Conservation (phyloP, 2,329 filamentous ascomycete genomes). For the Orbilia ellipsospora region DNA sequence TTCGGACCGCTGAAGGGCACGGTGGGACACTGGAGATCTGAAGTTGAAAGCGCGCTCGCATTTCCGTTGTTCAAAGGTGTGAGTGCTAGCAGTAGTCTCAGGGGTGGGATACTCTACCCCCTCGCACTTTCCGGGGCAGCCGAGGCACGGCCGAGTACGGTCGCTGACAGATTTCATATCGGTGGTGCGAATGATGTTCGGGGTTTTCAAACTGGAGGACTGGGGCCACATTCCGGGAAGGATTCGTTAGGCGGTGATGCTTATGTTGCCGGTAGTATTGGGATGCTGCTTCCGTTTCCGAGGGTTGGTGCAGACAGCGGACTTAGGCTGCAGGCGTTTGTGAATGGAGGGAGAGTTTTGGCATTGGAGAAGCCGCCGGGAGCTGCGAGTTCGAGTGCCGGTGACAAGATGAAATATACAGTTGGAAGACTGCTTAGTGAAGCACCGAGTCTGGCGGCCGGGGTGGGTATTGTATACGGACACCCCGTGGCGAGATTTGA, state of each 20-base stretch:
- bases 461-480: conserved; percentile 91
- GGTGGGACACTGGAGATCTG: conserved; percentile 93
- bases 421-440: conserved; percentile 77
- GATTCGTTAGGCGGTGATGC: conserved; percentile 92
- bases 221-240: conserved; percentile 85
- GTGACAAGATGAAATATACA: conserved; percentile 70
- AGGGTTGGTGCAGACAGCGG: conserved; percentile 83
- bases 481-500: conserved; percentile 94
- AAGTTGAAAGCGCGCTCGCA: conserved; percentile 71
- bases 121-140: conserved; percentile 71
- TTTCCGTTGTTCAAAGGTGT: conserved; percentile 70
- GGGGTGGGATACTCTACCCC: conserved; percentile 85
- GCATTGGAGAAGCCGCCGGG: conserved; percentile 72
- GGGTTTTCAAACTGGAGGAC: conserved; percentile 87
- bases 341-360: conserved; percentile 87
- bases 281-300: conserved; percentile 85
- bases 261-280: conserved; percentile 88
- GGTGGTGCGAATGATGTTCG: conserved; percentile 94
- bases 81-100: conserved; percentile 82
- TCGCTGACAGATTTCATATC: conserved; percentile 95
- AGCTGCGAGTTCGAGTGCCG: conserved; percentile 66
- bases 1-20: conserved; percentile 85
- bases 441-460: conserved; percentile 84
- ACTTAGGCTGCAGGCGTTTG: conserved; percentile 86
- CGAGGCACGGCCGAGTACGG: conserved; percentile 71